phyloP scores from a whole-genome alignment of 345 rosid species.

The Arabis alpina region DNA sequence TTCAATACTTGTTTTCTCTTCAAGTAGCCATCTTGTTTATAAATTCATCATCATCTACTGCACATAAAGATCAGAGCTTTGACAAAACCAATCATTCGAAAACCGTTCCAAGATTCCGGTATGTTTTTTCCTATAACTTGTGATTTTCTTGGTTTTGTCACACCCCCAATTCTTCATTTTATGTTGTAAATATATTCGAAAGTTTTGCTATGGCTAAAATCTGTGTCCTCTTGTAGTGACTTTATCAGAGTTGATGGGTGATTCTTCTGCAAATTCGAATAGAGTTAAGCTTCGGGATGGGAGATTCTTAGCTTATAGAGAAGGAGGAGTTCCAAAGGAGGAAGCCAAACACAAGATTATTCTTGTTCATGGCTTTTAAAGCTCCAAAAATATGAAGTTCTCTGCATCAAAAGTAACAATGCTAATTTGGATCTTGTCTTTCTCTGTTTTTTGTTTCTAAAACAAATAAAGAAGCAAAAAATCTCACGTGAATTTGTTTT shows the following conservation, averaged over 20 bases:
- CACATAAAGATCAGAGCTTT: slow-evolving; percentile 12
- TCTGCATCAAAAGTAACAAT: too few species aligned
- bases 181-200: not conserved
- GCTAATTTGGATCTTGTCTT: slow-evolving; percentile 29
- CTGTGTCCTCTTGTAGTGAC: slow-evolving; percentile 10
- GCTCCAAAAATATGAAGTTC: slow-evolving; percentile 82
- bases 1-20: slow-evolving; percentile 6
- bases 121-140: not conserved
- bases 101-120: slow-evolving; percentile 6
- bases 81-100: not conserved
- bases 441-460: not conserved
- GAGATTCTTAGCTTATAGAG: slow-evolving; percentile 72
- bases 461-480: not conserved
- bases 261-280: slow-evolving; percentile 12
- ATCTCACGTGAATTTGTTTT: slow-evolving; percentile 19
- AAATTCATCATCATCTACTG: slow-evolving; percentile 15
- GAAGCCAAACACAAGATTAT: slow-evolving; percentile 64
- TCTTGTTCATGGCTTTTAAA: slow-evolving; percentile 87
- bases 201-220: not conserved
- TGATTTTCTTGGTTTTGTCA: not conserved
- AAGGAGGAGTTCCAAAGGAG: slow-evolving; percentile 69
- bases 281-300: slow-evolving; percentile 80
- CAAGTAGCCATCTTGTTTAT: slow-evolving; percentile 10
- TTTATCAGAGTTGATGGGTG: slow-evolving; percentile 18
- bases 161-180: not conserved